A percentile compares a stretch with the other conserved stretches of the same genome.
Conservation (phyloP, 305 asterid genomes). For the Rubia occidens region DNA sequence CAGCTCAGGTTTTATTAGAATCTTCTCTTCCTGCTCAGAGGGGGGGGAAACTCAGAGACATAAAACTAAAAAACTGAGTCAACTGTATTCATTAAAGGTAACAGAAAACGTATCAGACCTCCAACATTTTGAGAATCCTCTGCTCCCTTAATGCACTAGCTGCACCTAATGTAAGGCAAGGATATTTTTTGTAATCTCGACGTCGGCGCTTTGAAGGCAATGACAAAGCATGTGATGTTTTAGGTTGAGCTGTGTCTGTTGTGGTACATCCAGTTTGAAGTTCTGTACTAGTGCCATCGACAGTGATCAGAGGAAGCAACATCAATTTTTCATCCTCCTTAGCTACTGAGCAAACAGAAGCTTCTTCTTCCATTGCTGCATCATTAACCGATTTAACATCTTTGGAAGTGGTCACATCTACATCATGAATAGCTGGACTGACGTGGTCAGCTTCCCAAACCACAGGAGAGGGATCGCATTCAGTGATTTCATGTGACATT, state of each 20-base stretch:
- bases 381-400: constrained; percentile 20
- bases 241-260: constrained; percentile 23
- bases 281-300: constrained; percentile 31
- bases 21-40: constrained; percentile 76
- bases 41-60: constrained; percentile 14
- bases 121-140: constrained; percentile 65
- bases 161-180: constrained; percentile 47
- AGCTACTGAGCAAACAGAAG: constrained; percentile 27
- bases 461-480: constrained; percentile 27
- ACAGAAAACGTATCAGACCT: constrained; percentile 43
- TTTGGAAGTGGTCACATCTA: constrained; percentile 33
- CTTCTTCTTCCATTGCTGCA: constrained; percentile 29
- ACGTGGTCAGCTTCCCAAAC: constrained; percentile 26
- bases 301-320: constrained; percentile 30
- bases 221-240: constrained; percentile 28
- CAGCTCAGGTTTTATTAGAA: constrained; percentile 73
- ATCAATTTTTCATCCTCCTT: constrained; percentile 28
- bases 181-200: constrained; percentile 41
- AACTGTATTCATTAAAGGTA: constrained; percentile 3
- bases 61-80: constrained; percentile 9
- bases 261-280: constrained; percentile 27
- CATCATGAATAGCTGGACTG: constrained; percentile 31
- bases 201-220: constrained; percentile 46
- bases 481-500: constrained; percentile 24
- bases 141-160: constrained; percentile 63